Evolutionary conservation across 1,284 basidiomycete species (phyloP), one percentile per base, ranked within the genome.

Genomic region (Ustilago cynodontis): DNA sequence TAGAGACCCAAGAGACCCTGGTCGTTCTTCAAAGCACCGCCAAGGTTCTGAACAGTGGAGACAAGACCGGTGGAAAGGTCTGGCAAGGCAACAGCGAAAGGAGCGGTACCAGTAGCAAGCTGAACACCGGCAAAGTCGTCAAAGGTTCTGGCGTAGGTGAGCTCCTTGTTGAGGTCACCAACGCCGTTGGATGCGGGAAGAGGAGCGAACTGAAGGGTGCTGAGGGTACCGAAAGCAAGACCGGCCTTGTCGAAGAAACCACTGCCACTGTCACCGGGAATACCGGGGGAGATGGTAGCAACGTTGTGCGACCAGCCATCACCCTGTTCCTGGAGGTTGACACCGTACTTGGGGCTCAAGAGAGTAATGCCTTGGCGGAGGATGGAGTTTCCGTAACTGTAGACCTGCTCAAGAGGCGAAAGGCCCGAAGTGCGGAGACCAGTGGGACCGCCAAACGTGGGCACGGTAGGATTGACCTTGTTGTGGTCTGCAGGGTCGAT

Each of bases 381-480:
- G 51, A 79, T 69, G 53, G 76, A 78, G 65, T 80, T 80, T 62
- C 77, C 77, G 54, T 77, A 80, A 59, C 67, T 68, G 73, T 70
- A 79, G n/a, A 78, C 65, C 50, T 59, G 59, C 51, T 80, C 78
- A 39, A 65, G 22, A 26, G 24, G 43, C 31, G 47, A 58, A n/a
- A 80, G 47, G 14, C 64, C 72, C 6, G 50, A 45, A 0, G 64
- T 53, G n/a, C 77, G 55, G 26, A 79, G 31, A 33, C 78, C 78
- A 5, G 51, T 60, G 9, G 78, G 78, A 29, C 78, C 78, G 54
- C 78, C 78, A 20, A 80, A 80, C 3, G 59, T 76, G 26, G 78
- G 77, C 1, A 80, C 65, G 24, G 76, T 71, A 33, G 78, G 78
- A 61, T 80, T 80, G 45, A 80, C 77, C 55, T 71, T 72, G 59